These are phyloP conservation scores for Yamadazyma taylorii DNA, from an alignment of 1,139 yeast species.

Conservation along the genomic window DNA sequence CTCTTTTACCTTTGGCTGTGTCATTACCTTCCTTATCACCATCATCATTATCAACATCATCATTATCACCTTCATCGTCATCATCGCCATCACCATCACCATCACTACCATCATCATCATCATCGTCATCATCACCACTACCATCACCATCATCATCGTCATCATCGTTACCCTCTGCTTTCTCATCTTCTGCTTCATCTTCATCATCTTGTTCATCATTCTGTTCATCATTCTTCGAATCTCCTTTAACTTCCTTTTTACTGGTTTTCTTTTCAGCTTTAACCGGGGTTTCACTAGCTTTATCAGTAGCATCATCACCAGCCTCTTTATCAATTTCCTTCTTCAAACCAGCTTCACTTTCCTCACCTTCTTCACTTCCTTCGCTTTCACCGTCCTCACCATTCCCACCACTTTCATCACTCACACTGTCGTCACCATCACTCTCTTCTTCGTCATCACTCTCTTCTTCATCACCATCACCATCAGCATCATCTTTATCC, in stretches of 20 bases:
- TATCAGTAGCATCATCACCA: neutral
- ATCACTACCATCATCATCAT: neutral
- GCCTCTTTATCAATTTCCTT: constrained; percentile 8
- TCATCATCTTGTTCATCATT: no score
- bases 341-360: constrained; percentile 4
- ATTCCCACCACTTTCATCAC: neutral
- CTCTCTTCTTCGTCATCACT: constrained; percentile 7
- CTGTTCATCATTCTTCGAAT: no score
- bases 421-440: constrained; percentile 6
- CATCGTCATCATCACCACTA: constrained; percentile 7
- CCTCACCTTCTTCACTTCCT: neutral
- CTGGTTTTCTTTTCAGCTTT: no score
- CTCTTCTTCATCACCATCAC: constrained; percentile 2
- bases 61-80: no score
- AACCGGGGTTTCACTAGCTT: no score
- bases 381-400: no score
- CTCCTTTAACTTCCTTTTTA: no score
- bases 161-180: constrained; percentile 6
- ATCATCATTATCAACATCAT: no score
- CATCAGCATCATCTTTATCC: constrained; percentile 1
- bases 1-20: neutral
- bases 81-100: no score
- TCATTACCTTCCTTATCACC: neutral
- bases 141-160: constrained; percentile 6
- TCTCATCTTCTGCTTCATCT: constrained; percentile 7